These are phyloP conservation scores for Acrodontium crateriforme DNA, from an alignment of 2,329 filamentous ascomycete genomes.

Conservation along the genomic window DNA sequence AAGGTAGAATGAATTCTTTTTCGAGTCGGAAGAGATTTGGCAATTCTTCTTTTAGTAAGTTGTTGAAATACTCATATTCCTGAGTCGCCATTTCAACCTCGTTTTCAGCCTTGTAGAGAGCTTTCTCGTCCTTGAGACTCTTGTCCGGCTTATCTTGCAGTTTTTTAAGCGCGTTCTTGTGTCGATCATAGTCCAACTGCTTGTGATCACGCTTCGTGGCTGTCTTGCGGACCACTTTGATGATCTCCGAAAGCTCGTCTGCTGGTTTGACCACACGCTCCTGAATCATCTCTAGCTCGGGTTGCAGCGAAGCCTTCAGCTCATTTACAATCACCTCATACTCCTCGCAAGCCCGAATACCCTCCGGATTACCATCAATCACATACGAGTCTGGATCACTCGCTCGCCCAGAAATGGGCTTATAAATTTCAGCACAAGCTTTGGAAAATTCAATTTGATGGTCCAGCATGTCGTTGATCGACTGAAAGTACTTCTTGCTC, in stretches of 20 bases:
- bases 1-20: conserved; percentile 83
- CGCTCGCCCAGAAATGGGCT: conserved; percentile 88
- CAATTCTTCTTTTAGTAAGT: conserved; percentile 87
- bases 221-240: conserved; percentile 88
- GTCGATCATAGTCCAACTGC: conserved; percentile 89
- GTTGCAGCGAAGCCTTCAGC: conserved; percentile 71
- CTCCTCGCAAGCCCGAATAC: conserved; percentile 89
- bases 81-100: conserved; percentile 85
- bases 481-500: conserved; percentile 91
- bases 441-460: conserved; percentile 98
- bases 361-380: conserved; percentile 77
- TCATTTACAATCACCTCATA: conserved; percentile 87
- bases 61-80: conserved; percentile 97
- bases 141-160: conserved; percentile 97
- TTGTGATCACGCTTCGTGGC: conserved; percentile 89
- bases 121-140: conserved; percentile 91
- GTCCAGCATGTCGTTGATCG: conserved; percentile 93
- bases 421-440: conserved; percentile 92
- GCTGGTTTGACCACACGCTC: conserved; percentile 79
- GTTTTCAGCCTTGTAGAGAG: conserved; percentile 86
- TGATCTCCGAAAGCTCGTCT: conserved; percentile 82
- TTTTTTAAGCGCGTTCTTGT: conserved; percentile 73
- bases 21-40: conserved; percentile 84
- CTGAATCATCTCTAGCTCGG: conserved; percentile 97
- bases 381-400: conserved; percentile 80